These are phyloP conservation scores for Cytospora chrysosperma DNA, from an alignment of 2,329 filamentous ascomycete genomes.

Conservation along the genomic window DNA sequence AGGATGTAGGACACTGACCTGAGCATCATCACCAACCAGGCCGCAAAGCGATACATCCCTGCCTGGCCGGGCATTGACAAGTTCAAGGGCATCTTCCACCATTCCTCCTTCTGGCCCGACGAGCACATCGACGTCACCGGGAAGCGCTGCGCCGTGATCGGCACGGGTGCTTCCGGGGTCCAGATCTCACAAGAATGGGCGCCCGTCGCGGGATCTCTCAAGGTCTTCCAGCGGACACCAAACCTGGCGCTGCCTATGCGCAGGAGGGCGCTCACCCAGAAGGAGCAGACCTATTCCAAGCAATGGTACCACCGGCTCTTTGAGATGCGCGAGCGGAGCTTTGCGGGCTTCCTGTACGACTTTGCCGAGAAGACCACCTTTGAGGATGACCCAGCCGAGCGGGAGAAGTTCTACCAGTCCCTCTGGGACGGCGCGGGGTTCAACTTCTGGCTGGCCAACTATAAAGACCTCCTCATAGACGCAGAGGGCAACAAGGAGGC, in stretches of 20 bases:
- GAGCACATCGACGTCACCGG: slow-evolving; percentile 53
- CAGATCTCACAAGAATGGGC: slow-evolving; percentile 63
- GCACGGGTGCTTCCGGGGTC: slow-evolving; percentile 63
- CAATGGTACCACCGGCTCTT: slow-evolving; percentile 51
- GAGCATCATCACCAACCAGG: slow-evolving; percentile 31
- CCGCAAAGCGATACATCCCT: slow-evolving; percentile 61
- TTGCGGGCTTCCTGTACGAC: slow-evolving; percentile 60
- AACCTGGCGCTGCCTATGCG: slow-evolving; percentile 65
- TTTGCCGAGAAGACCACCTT: slow-evolving; percentile 54
- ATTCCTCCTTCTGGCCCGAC: slow-evolving; percentile 62
- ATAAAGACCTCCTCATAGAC: slow-evolving; percentile 51
- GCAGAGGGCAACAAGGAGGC: slow-evolving; percentile 49
- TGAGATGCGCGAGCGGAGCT: slow-evolving; percentile 49
- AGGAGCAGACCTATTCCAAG: slow-evolving; percentile 50
- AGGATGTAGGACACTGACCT: not conserved
- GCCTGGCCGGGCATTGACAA: slow-evolving; percentile 58
- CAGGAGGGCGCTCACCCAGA: slow-evolving; percentile 44
- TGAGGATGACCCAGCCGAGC: slow-evolving; percentile 50
- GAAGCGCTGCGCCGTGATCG: slow-evolving; percentile 62
- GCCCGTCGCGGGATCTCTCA: slow-evolving; percentile 49
- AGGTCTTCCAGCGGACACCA: slow-evolving; percentile 66
- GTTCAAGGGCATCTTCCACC: slow-evolving; percentile 59
- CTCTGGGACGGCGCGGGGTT: slow-evolving; percentile 55
- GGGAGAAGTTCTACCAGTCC: slow-evolving; percentile 47
- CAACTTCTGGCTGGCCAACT: slow-evolving; percentile 52